Evolutionary conservation across 345 rosid species (phyloP).

Genomic region (Anastatica hierochuntica): DNA sequence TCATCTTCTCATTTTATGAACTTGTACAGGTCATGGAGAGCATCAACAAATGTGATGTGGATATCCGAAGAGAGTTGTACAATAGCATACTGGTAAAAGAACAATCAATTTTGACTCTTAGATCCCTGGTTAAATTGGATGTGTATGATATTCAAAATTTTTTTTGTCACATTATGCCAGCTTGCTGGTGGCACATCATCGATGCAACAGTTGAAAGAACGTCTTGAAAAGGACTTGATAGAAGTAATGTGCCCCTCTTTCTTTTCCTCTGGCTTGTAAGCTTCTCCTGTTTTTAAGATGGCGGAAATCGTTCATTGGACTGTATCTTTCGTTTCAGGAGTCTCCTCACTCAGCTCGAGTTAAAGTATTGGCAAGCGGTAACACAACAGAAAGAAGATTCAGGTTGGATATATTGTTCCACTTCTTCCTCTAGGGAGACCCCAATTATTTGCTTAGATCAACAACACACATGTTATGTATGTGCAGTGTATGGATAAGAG

Average conservation of each 20-base stretch:
- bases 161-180: slow-evolving; percentile 31
- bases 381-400: slow-evolving; percentile 80
- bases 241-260: slow-evolving; percentile 43
- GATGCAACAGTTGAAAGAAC: slow-evolving; percentile 97
- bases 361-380: slow-evolving; percentile 93
- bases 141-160: not conserved
- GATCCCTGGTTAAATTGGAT: not conserved
- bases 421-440: not conserved
- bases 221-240: slow-evolving; percentile 91
- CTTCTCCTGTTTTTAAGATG: not conserved
- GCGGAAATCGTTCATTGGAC: not conserved
- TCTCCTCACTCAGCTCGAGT: slow-evolving; percentile 99
- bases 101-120: not conserved
- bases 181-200: slow-evolving; percentile 99
- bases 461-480: not conserved
- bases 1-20: not conserved
- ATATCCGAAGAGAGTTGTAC: slow-evolving; percentile 86
- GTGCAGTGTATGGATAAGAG: slow-evolving; percentile 98
- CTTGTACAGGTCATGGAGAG: slow-evolving; percentile 78
- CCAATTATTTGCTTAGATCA: not conserved
- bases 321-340: slow-evolving; percentile 44
- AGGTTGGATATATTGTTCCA: slow-evolving; percentile 40
- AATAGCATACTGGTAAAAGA: slow-evolving; percentile 82
- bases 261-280: not conserved
- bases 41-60: slow-evolving; percentile 87